Conservation (phyloP, 2,329 filamentous ascomycete species). For the Hypoxylon sp. region DNA sequence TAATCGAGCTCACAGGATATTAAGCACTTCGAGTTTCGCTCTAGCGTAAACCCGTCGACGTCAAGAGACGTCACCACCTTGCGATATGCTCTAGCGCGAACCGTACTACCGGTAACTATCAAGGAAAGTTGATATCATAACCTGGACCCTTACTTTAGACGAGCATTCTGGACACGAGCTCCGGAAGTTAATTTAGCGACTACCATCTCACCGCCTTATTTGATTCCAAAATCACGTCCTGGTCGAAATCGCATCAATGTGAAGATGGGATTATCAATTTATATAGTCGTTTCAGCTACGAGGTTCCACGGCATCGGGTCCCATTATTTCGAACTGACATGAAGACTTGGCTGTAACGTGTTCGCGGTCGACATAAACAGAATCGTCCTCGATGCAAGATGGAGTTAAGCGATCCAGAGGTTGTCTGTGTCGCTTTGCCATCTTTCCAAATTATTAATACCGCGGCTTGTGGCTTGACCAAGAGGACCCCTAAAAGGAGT, state of each 20-base stretch:
- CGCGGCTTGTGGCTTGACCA: background rate
- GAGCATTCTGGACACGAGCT: background rate
- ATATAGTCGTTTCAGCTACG: background rate
- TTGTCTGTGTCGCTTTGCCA: background rate
- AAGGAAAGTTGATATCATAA: background rate
- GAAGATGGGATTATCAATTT: background rate
- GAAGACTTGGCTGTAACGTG: background rate
- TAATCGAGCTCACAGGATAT: background rate
- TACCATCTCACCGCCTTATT: background rate
- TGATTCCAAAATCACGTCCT: background rate
- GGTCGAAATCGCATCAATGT: background rate
- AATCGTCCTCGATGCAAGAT: slow-evolving; percentile 22
- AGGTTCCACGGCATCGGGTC: slow-evolving; percentile 3
- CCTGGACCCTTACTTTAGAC: background rate
- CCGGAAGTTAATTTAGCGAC: background rate
- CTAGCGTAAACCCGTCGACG: background rate
- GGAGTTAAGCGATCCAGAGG: background rate
- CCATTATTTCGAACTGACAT: background rate
- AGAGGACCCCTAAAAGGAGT: background rate
- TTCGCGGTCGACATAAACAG: slow-evolving; percentile 14
- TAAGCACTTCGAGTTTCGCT: background rate
- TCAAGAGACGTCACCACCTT: slow-evolving; percentile 1
- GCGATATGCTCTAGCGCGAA: slow-evolving; percentile 23
- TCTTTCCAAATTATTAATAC: background rate
- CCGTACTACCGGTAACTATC: slow-evolving; percentile 23